Conservation (phyloP, 2,329 filamentous ascomycete species). For the Madurella mycetomatis region DNA sequence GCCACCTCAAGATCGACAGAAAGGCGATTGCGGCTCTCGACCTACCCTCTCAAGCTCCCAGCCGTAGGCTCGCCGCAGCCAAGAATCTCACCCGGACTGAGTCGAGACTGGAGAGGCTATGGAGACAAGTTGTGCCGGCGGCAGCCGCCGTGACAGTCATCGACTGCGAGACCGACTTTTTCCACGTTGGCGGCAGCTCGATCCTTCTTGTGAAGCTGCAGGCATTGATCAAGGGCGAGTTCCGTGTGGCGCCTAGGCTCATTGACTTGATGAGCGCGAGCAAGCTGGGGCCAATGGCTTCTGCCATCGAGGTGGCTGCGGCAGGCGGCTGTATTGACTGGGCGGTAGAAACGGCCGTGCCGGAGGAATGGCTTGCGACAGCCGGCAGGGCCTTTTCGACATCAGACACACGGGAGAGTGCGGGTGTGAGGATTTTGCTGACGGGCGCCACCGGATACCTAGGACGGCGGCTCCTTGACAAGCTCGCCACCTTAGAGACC, state of each 20-base stretch:
- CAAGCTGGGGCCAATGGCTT: neutral
- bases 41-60: neutral
- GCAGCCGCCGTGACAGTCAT: constrained; percentile 17
- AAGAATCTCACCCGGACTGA: neutral
- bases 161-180: constrained; percentile 6
- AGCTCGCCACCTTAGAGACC: constrained; percentile 30
- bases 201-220: constrained; percentile 5
- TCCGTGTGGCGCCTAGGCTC: neutral
- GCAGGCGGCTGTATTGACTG: constrained; percentile 20
- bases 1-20: constrained; percentile 33
- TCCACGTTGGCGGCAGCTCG: constrained; percentile 1
- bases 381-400: too few species aligned
- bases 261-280: neutral
- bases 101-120: neutral
- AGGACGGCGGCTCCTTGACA: constrained; percentile 34
- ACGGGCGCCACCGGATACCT: constrained; percentile 42
- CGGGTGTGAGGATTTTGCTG: constrained; percentile 25
- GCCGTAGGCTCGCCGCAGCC: neutral
- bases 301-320: neutral
- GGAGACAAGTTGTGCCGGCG: constrained; percentile 20
- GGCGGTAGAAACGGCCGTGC: neutral
- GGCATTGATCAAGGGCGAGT: neutral
- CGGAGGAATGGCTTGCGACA: too few species aligned
- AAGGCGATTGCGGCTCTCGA: constrained; percentile 23
- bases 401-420: too few species aligned